Evolutionary conservation across 2,329 filamentous ascomycete genomes (phyloP).

Genomic region (Pseudogymnoascus sp.): DNA sequence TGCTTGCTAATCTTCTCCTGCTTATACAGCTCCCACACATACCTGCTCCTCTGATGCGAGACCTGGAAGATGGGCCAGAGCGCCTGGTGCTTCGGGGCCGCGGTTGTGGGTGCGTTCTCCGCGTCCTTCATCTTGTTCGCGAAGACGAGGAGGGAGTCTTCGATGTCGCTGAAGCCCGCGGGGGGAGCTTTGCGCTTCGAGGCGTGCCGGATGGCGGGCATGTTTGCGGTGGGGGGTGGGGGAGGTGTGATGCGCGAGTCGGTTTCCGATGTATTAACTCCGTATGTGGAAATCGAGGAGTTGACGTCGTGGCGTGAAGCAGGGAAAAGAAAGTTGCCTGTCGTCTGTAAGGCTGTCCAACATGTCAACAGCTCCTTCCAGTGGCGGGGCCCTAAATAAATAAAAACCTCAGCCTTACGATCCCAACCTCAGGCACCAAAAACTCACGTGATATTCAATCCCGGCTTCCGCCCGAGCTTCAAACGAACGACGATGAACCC

Average conservation of each 20-base stretch:
- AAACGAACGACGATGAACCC: neutral
- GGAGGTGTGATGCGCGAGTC: neutral
- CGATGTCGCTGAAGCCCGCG: conserved; percentile 80
- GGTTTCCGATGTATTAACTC: neutral
- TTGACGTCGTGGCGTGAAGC: neutral
- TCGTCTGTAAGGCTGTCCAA: conserved; percentile 4
- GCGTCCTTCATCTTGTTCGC: conserved; percentile 91
- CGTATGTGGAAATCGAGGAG: neutral
- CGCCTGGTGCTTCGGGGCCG: conserved; percentile 76
- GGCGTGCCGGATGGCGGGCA: conserved; percentile 71
- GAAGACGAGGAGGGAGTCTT: conserved; percentile 79
- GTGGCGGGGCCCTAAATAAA: conserved; percentile 8
- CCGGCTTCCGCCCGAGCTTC: neutral
- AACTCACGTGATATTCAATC: neutral
- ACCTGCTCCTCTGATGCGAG: conserved; percentile 81
- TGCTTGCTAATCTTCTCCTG: conserved; percentile 90
- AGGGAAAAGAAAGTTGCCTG: neutral
- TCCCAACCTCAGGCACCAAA: neutral
- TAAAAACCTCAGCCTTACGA: neutral
- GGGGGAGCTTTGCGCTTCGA: conserved; percentile 76
- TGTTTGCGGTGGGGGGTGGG: conserved; percentile 29
- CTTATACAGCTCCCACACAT: conserved; percentile 95
- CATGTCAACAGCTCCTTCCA: neutral
- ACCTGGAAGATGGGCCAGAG: conserved; percentile 98
- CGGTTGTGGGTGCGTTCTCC: conserved; percentile 78